phyloP scores from a whole-genome alignment of 2,329 filamentous ascomycete genomes.

The Diatrype stigma region DNA sequence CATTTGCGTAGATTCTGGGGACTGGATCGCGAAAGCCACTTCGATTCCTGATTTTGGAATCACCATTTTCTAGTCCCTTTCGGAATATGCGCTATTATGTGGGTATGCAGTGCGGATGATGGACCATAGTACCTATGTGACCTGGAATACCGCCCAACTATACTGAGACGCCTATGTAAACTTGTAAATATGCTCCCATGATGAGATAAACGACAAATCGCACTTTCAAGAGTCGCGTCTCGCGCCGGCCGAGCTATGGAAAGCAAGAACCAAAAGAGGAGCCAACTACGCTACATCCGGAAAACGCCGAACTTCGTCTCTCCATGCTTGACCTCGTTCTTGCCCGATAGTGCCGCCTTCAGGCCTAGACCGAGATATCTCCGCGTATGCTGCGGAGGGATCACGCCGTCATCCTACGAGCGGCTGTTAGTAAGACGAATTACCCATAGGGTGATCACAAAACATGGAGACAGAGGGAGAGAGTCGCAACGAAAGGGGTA shows the following conservation, averaged over 20 bases:
- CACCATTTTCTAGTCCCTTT: no score
- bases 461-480: conserved; percentile 7
- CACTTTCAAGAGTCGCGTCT: background rate
- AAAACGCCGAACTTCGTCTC: conserved; percentile 76
- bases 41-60: no score
- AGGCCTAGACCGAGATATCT: conserved; percentile 69
- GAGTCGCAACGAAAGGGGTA: background rate
- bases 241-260: background rate
- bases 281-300: conserved; percentile 59
- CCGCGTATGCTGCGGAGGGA: conserved; percentile 72
- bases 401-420: conserved; percentile 68
- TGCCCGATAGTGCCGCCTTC: conserved; percentile 65
- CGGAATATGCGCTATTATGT: no score
- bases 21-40: no score
- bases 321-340: conserved; percentile 55
- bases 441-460: background rate
- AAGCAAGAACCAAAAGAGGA: no score
- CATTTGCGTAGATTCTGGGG: no score
- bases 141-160: no score
- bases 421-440: conserved; percentile 6
- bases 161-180: no score
- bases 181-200: no score
- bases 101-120: no score
- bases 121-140: no score
- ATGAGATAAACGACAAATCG: no score